Base-by-base conservation (phyloP, 2,329 filamentous ascomycete species). In the Fusarium acutatum region DNA sequence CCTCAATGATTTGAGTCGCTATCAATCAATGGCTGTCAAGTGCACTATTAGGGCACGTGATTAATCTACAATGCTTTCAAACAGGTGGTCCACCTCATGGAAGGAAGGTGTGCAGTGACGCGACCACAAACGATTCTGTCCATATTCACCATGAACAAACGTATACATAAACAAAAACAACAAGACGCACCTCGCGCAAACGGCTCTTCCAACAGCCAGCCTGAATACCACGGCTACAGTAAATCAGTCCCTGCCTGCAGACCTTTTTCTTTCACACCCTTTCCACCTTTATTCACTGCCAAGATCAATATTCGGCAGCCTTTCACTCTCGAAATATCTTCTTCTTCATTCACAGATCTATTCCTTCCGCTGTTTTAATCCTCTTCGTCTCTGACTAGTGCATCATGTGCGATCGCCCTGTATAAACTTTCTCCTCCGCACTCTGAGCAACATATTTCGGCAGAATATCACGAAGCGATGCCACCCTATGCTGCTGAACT, bases 401-500 rank as follows among this genome's bases (percentile, higher is more conserved):
- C 46, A 44, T 37, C 18, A 71, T 54, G 62, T 12, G 37, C 26
- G 24, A 26, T 30, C 37, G 35, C 26, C 10, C 12, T 32, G 15
- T 32, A 49, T 38, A 28, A 44, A 44, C 24, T 18, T 30, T 44
- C 38, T 37, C 18, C 35, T 40, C 41, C 43, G 37, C 46, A 32
- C 34, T 46, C 18, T 37, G 20, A 37, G 17, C 10, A 47, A 34
- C 22, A 46, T 20, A 44, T 37, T 32, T 54, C 34, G 26, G 20
- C 10, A 54, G 26, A 20, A 34, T 12, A 53, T 41, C 30, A 47
- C 34, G 35, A 47, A 61, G 24, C 30, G 15, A 83, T 83, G 82
- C 77, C 78, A 32, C 75, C 76, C 8, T 76, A 74, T 56, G 70
- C 79, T 10, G 67, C 78, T 22, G 79, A 82, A 50, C 74, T 83